Evolutionary conservation across 257 asterid species (phyloP).

Genomic region (Marsdenia floribunda): DNA sequence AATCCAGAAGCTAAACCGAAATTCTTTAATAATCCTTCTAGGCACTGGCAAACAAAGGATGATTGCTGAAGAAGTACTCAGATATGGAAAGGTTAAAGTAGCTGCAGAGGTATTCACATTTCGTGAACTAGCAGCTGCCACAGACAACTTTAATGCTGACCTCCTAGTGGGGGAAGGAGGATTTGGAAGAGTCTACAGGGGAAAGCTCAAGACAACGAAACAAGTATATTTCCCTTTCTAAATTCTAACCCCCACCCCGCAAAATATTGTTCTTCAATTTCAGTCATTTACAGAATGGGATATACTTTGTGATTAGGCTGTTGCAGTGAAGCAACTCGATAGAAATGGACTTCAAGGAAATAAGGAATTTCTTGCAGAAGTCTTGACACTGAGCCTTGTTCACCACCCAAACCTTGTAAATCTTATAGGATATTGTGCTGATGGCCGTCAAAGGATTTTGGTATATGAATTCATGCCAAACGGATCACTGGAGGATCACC

Average conservation of each 20-base stretch:
- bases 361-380: slow-evolving; percentile 59
- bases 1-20: neutral
- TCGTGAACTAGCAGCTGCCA: slow-evolving; percentile 69
- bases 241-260: neutral
- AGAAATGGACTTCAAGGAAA: slow-evolving; percentile 42
- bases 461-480: slow-evolving; percentile 62
- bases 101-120: slow-evolving; percentile 76
- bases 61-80: slow-evolving; percentile 41
- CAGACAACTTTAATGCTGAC: slow-evolving; percentile 79
- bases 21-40: slow-evolving; percentile 7
- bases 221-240: slow-evolving; percentile 34
- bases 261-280: neutral
- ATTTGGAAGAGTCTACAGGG: slow-evolving; percentile 83
- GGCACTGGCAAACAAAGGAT: slow-evolving; percentile 49
- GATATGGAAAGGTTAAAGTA: slow-evolving; percentile 36
- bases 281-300: neutral
- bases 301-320: slow-evolving; percentile 18
- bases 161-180: slow-evolving; percentile 79
- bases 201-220: slow-evolving; percentile 60
- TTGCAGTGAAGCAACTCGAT: slow-evolving; percentile 48
- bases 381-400: slow-evolving; percentile 63
- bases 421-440: slow-evolving; percentile 80
- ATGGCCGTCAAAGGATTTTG: slow-evolving; percentile 78
- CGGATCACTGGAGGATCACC: slow-evolving; percentile 76
- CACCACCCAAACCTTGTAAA: slow-evolving; percentile 70